Percentiles rank a stretch among this genome's conserved stretches.
Evolutionary conservation across 208 protist genomes (phyloP).

Genomic region (Porcisia hertigi): DNA sequence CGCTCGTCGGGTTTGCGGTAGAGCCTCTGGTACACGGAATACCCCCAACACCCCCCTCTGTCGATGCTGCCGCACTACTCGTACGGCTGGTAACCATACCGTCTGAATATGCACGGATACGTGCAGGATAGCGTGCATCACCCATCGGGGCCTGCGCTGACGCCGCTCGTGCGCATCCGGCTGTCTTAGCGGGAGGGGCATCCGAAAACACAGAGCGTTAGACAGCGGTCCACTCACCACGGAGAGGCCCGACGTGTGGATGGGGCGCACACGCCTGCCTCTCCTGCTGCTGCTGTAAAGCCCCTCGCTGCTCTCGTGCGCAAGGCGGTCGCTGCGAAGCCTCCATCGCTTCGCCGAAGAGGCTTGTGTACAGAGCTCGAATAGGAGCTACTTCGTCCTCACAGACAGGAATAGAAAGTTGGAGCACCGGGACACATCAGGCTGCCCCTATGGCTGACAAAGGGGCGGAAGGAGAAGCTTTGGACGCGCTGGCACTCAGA

Average conservation of each 20-base stretch:
- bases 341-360: conserved; percentile 24
- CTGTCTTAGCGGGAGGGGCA: neutral
- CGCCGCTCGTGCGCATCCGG: neutral
- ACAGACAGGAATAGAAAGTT: neutral
- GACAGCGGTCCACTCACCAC: neutral
- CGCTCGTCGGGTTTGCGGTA: conserved; percentile 22
- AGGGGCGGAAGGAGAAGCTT: neutral
- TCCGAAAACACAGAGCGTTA: neutral
- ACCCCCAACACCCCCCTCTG: neutral
- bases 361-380: conserved; percentile 10
- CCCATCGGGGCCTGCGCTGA: neutral
- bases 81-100: neutral
- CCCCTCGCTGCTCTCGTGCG: neutral
- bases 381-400: conserved; percentile 11
- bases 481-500: neutral
- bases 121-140: neutral
- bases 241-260: neutral
- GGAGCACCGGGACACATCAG: conserved; percentile 14
- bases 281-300: conserved; percentile 5
- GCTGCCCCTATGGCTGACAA: neutral
- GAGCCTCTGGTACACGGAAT: conserved; percentile 24
- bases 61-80: neutral
- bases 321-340: conserved; percentile 10
- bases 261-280: conserved; percentile 10
- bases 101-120: neutral